phyloP scores from a whole-genome alignment of 202 grass and related monocot species.

The Saccharum hybrid region DNA sequence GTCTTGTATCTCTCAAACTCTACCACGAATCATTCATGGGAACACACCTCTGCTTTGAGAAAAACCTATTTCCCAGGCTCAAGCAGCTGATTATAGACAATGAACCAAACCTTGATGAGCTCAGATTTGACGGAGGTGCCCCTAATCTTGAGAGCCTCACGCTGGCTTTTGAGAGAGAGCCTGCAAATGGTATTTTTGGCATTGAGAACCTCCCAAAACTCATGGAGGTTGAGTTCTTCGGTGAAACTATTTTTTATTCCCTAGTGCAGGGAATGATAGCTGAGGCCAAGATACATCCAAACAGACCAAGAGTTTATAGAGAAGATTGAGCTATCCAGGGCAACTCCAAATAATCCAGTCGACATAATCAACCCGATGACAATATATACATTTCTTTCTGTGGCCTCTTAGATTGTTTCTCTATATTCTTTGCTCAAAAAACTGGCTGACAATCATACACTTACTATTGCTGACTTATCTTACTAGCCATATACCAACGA shows the following conservation, averaged over 20 bases:
- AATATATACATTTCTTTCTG: neutral
- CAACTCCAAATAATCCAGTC: neutral
- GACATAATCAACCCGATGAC: neutral
- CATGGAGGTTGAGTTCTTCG: conserved; percentile 33
- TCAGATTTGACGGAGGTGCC: conserved; percentile 30
- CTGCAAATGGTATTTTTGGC: neutral
- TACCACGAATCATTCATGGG: neutral
- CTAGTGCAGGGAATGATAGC: neutral
- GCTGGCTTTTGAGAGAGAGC: neutral
- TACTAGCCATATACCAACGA: neutral
- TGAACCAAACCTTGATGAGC: neutral
- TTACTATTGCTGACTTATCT: conserved; percentile 1
- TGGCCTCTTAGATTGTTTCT: neutral
- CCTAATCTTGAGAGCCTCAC: conserved; percentile 26
- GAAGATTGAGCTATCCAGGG: neutral
- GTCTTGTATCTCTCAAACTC: conserved; percentile 37
- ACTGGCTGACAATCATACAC: neutral
- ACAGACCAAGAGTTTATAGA: conserved; percentile 5
- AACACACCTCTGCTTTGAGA: neutral
- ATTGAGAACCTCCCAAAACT: neutral
- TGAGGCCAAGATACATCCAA: neutral
- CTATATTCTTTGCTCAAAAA: neutral
- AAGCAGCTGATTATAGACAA: conserved; percentile 37
- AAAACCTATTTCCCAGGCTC: neutral
- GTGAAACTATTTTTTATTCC: neutral